Conservation (phyloP, 2,329 filamentous ascomycete species). For the Diaporthe ampelina region DNA sequence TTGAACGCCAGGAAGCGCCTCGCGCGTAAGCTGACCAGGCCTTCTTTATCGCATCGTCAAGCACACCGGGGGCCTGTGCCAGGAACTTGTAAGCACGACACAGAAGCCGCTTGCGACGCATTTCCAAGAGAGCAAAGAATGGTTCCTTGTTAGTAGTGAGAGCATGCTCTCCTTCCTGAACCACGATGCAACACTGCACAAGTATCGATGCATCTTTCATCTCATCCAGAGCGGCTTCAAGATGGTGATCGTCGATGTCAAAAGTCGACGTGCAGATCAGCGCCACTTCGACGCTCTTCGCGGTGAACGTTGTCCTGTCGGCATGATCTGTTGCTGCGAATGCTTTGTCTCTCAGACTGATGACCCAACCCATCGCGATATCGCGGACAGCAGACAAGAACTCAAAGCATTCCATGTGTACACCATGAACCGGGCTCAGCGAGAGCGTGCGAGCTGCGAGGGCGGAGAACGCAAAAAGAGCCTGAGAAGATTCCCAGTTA, state of each 20-base stretch:
- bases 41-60: conserved; percentile 47
- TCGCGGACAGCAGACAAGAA: conserved; percentile 51
- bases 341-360: conserved; percentile 48
- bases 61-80: background rate
- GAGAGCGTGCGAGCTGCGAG: conserved; percentile 60
- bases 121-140: conserved; percentile 42
- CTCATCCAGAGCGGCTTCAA: conserved; percentile 48
- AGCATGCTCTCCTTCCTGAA: conserved; percentile 13
- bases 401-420: conserved; percentile 42
- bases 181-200: conserved; percentile 43
- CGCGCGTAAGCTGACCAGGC: conserved; percentile 48
- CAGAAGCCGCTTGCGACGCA: conserved; percentile 48
- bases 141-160: background rate
- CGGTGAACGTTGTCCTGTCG: conserved; percentile 50
- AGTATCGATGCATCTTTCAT: conserved; percentile 50
- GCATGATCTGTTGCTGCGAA: conserved; percentile 45
- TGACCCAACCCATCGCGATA: conserved; percentile 57
- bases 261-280: conserved; percentile 60
- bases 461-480: conserved; percentile 55
- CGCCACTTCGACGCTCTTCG: conserved; percentile 54
- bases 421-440: conserved; percentile 46
- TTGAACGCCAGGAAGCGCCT: conserved; percentile 24
- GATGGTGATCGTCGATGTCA: conserved; percentile 53
- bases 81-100: conserved; percentile 44
- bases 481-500: conserved; percentile 65